Evolutionary conservation across 2,329 filamentous ascomycete species (phyloP).

Genomic region (Alternaria rosae): DNA sequence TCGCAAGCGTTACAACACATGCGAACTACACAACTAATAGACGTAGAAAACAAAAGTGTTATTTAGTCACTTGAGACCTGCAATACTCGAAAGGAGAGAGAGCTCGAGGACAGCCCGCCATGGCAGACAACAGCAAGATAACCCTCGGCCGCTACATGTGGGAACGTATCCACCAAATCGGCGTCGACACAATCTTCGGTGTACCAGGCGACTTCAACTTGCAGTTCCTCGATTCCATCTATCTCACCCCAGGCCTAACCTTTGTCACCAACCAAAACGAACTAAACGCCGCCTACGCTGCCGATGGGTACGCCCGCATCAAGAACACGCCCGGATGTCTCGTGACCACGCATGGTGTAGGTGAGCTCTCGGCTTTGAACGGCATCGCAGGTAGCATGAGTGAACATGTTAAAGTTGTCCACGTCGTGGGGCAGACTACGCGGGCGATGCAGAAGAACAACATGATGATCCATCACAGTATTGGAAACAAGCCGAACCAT

Average conservation of each 20-base stretch:
- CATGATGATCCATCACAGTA: constrained; percentile 58
- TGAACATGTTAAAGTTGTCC: constrained; percentile 55
- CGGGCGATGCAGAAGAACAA: constrained; percentile 51
- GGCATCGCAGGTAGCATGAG: constrained; percentile 54
- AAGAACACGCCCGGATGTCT: constrained; percentile 59
- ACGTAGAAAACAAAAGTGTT: not conserved
- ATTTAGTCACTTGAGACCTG: not conserved
- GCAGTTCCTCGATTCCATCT: constrained; percentile 55
- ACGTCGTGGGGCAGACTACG: constrained; percentile 56
- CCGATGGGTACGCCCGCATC: constrained; percentile 65
- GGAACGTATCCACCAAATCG: constrained; percentile 52
- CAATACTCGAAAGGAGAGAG: not conserved
- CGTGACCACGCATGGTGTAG: constrained; percentile 68
- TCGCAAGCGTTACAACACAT: not conserved
- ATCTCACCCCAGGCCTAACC: constrained; percentile 48
- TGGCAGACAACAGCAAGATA: constrained; percentile 35
- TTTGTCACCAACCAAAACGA: constrained; percentile 65
- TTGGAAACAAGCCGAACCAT: constrained; percentile 53
- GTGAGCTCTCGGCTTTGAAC: constrained; percentile 58
- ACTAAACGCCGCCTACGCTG: constrained; percentile 65
- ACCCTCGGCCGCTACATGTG: constrained; percentile 54
- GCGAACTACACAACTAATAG: not conserved
- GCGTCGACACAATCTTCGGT: constrained; percentile 52
- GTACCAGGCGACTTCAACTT: constrained; percentile 58
- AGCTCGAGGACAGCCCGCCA: not conserved